Evolutionary conservation across 345 rosid species (phyloP).

Genomic region (Populus tremula): DNA sequence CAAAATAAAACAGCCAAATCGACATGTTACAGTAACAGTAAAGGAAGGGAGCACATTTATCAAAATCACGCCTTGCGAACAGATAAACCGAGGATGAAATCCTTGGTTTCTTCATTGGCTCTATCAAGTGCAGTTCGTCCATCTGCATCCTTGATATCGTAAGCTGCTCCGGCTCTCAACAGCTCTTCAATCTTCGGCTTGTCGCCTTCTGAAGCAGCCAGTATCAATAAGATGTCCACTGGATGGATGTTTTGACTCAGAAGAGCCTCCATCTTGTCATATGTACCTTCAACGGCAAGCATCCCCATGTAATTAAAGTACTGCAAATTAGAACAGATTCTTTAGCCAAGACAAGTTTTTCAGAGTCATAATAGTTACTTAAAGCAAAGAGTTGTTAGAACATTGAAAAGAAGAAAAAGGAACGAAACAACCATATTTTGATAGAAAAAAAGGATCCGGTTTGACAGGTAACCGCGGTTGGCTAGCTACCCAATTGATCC

Average conservation of each 20-base stretch:
- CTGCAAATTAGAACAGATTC: conserved; percentile 35
- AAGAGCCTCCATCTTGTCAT: conserved; percentile 89
- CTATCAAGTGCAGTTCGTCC: conserved; percentile 76
- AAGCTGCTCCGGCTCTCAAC: conserved; percentile 72
- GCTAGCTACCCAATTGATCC: no score
- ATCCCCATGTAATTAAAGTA: conserved; percentile 96
- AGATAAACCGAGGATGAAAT: conserved; percentile 56
- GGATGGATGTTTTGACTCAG: conserved; percentile 73
- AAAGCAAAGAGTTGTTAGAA: no score
- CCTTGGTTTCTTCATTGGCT: conserved; percentile 57
- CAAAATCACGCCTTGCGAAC: conserved; percentile 56
- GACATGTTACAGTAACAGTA: not conserved
- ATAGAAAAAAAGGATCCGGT: no score
- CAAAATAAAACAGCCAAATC: no score
- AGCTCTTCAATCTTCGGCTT: conserved; percentile 85
- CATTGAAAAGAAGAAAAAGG: no score
- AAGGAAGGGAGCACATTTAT: not conserved
- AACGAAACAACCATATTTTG: no score
- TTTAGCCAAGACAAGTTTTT: not conserved
- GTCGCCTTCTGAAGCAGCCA: conserved; percentile 90
- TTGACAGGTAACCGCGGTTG: no score
- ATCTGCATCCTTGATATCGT: conserved; percentile 58
- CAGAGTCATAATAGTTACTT: no score
- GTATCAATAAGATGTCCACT: conserved; percentile 67
- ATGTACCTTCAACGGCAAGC: conserved; percentile 90